Evolutionary conservation across 2,329 filamentous ascomycete genomes (phyloP).

Genomic region (Scopulariopsis brevicaulis): DNA sequence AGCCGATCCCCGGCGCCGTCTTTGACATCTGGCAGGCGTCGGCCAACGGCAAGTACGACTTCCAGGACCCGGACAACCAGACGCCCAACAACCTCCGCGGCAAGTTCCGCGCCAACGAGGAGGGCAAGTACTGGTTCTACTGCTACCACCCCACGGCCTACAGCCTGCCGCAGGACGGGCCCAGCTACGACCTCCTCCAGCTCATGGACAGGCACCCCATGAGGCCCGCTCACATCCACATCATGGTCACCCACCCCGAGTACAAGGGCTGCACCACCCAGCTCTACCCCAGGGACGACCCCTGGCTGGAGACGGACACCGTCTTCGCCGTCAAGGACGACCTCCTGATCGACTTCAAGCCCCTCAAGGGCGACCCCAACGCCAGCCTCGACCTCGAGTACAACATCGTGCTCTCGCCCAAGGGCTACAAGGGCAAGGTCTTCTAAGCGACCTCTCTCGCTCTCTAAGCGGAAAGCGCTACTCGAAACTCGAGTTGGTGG

Average conservation of each 20-base stretch:
- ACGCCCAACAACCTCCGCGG: slow-evolving; percentile 63
- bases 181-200: slow-evolving; percentile 25
- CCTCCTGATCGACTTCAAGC: slow-evolving; percentile 36
- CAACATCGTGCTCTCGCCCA: slow-evolving; percentile 30
- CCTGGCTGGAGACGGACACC: slow-evolving; percentile 43
- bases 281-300: slow-evolving; percentile 59
- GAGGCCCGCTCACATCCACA: slow-evolving; percentile 38
- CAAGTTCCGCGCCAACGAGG: slow-evolving; percentile 60
- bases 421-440: slow-evolving; percentile 24
- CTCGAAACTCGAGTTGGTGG: no score
- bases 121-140: slow-evolving; percentile 64
- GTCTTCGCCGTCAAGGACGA: slow-evolving; percentile 41
- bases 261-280: slow-evolving; percentile 66
- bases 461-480: background rate
- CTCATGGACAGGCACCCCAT: slow-evolving; percentile 37
- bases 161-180: slow-evolving; percentile 54
- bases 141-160: slow-evolving; percentile 66
- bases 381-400: slow-evolving; percentile 26
- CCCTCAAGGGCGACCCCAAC: slow-evolving; percentile 24
- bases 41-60: slow-evolving; percentile 65
- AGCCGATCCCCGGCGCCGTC: slow-evolving; percentile 55
- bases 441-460: background rate
- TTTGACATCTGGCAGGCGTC: slow-evolving; percentile 73
- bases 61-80: slow-evolving; percentile 64
- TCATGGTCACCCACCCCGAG: slow-evolving; percentile 46